Base-by-base conservation (phyloP, 352 stramenopile genomes). In the Thalassiosira exigua region DNA sequence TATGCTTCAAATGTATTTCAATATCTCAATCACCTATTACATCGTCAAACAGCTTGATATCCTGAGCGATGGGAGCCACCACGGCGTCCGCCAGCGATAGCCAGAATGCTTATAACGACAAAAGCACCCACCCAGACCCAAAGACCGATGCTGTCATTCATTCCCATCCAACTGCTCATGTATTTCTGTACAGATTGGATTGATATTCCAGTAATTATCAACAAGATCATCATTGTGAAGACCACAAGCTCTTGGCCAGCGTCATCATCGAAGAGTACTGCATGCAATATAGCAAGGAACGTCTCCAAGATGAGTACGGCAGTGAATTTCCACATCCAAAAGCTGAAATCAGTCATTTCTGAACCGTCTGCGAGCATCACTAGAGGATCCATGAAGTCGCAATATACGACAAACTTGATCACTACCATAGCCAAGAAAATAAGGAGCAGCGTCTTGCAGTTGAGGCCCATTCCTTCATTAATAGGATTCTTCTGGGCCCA, bases 381-480 rank as follows among this genome's bases (percentile, higher is more conserved):
- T 7, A 41, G 29, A 17, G 74, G 67, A 69, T 79, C 60, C 19
- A 82, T 69, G 42, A 79, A 75, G 33, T 82, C 74, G 22, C 67
- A 73, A 24, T 51, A 65, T 30, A 67, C 74, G n/a, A 82, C 56
- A 26, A 82, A 79, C 54, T 82, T 82, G 21, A 66, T 41, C 19
- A 67, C 17, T 9, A 52, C 53, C 44, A 52, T 3, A 14, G 36
- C 50, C n/a, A 61, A 36, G 5, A 82, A 70, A 17, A 82, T 51
- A 42, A 79, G 29, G 39, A 82, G 32, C 22, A 82, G 52, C 9
- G 74, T 70, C 53, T 82, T 82, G 74, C 74, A 82, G 32, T 79
- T 79, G 11, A 78, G 53, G 29, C 74, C 74, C 41, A 82, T 41
- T 21, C 59, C 67, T 17, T 82, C 68, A 21, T 42, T 33, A 29